Percentiles rank a stretch among this genome's conserved stretches.
phyloP scores from a whole-genome alignment of 2,329 filamentous ascomycete species.

The Botrytis hyacinthi region DNA sequence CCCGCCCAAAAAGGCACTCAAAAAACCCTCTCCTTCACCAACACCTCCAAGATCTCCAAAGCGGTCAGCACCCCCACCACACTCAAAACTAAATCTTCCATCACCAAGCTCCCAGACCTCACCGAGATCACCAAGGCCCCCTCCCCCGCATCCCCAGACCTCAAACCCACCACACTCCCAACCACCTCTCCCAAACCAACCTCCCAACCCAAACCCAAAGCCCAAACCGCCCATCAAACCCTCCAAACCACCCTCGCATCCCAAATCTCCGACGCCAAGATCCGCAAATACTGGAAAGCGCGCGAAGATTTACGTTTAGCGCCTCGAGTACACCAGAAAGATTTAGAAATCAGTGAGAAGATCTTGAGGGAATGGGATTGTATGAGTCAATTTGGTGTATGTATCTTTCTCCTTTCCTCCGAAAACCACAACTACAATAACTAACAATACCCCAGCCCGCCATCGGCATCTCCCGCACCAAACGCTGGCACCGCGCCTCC shows the following conservation, averaged over 20 bases:
- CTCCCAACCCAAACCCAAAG: slow-evolving; percentile 24
- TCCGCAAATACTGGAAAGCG: slow-evolving; percentile 73
- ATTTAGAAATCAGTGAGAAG: slow-evolving; percentile 73
- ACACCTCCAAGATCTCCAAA: slow-evolving; percentile 58
- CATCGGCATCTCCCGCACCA: slow-evolving; percentile 76
- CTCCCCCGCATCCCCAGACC: slow-evolving; percentile 20
- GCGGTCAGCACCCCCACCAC: slow-evolving; percentile 39
- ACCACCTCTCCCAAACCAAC: not conserved
- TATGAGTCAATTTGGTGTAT: slow-evolving; percentile 85
- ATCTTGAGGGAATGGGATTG: slow-evolving; percentile 90
- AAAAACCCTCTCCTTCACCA: slow-evolving; percentile 64
- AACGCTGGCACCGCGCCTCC: slow-evolving; percentile 86
- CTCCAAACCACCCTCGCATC: slow-evolving; percentile 57
- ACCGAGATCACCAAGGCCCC: not conserved
- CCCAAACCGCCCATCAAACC: slow-evolving; percentile 42
- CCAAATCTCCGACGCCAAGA: slow-evolving; percentile 63
- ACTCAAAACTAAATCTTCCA: not conserved
- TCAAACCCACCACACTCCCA: not conserved
- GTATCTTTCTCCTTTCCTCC: slow-evolving; percentile 42
- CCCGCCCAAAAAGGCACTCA: slow-evolving; percentile 43
- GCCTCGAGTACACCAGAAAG: slow-evolving; percentile 74
- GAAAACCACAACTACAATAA: not conserved
- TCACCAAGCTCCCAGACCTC: not conserved
- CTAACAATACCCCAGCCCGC: slow-evolving; percentile 61
- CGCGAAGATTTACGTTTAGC: slow-evolving; percentile 69